Percentiles rank a stretch among this genome's conserved stretches.
Evolutionary conservation across 2,329 filamentous ascomycete species (phyloP).

Genomic region (Podosphaera leucotricha): DNA sequence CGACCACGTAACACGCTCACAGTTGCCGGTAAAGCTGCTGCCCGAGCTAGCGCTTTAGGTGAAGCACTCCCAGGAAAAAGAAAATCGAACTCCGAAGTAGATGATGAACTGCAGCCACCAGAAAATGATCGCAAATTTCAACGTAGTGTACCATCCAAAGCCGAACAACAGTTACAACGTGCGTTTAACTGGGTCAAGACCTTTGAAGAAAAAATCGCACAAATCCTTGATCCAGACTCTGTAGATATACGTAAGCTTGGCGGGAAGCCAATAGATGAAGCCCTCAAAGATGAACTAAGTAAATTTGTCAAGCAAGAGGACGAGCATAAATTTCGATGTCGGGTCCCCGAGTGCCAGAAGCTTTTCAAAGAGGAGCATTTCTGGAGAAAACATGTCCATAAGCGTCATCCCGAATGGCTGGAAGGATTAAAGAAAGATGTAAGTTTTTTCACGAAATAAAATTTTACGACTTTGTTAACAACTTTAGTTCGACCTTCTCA

Average conservation of each 20-base stretch:
- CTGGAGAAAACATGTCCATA: constrained; percentile 95
- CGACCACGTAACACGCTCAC: constrained; percentile 72
- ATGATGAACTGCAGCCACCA: constrained; percentile 29
- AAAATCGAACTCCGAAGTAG: constrained; percentile 30
- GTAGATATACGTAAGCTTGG: constrained; percentile 79
- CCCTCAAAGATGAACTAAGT: constrained; percentile 58
- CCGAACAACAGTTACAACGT: constrained; percentile 74
- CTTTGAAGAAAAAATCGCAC: constrained; percentile 87
- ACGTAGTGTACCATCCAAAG: constrained; percentile 37
- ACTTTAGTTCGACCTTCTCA: constrained; percentile 60
- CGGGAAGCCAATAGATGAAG: constrained; percentile 67
- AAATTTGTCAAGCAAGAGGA: constrained; percentile 95
- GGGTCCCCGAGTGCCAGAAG: constrained; percentile 86
- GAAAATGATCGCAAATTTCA: constrained; percentile 51
- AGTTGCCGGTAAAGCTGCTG: constrained; percentile 60
- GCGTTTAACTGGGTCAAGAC: constrained; percentile 99
- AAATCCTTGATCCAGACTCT: constrained; percentile 74
- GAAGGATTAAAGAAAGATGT: constrained; percentile 65
- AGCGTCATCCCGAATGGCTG: constrained; percentile 76
- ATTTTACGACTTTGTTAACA: constrained; percentile 17
- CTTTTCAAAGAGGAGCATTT: constrained; percentile 94
- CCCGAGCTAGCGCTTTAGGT: constrained; percentile 59
- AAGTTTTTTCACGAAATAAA: constrained; percentile 17
- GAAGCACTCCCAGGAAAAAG: constrained; percentile 70
- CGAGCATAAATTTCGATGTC: constrained; percentile 89